phyloP scores from a whole-genome alignment of 768 basidiomycete species.

The Leccinum broughii region DNA sequence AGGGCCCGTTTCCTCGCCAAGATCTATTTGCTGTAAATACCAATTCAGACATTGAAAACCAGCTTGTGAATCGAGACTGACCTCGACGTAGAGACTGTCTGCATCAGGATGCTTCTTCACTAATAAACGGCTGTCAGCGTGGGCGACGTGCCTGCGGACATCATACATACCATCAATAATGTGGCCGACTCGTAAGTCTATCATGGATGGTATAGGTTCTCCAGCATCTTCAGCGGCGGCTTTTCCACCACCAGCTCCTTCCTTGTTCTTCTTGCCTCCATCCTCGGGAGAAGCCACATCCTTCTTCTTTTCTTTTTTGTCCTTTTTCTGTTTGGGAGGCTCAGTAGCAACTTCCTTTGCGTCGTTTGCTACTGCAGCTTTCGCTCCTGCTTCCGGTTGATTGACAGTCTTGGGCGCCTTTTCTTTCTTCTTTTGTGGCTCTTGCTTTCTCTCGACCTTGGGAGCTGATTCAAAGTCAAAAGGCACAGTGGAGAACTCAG shows the following conservation, averaged over 20 bases:
- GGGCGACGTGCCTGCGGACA: background rate
- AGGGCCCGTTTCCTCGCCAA: conserved; percentile 93
- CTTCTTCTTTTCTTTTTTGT: conserved; percentile 56
- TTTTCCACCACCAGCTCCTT: conserved; percentile 31
- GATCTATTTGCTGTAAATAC: conserved; percentile 80
- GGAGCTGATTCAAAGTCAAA: conserved; percentile 82
- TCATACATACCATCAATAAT: conserved; percentile 87
- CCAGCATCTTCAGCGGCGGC: conserved; percentile 59
- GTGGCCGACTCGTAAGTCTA: conserved; percentile 92
- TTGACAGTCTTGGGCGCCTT: conserved; percentile 45
- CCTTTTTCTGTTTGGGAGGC: conserved; percentile 30
- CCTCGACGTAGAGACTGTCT: conserved; percentile 96
- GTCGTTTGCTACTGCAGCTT: conserved; percentile 31
- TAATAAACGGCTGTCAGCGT: conserved; percentile 33
- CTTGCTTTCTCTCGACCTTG: conserved; percentile 66
- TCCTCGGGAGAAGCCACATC: conserved; percentile 44
- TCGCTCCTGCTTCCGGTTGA: conserved; percentile 26
- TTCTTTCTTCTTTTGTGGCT: conserved; percentile 77
- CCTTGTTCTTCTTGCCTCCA: conserved; percentile 44
- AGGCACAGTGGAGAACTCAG: conserved; percentile 54
- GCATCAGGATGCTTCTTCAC: conserved; percentile 97
- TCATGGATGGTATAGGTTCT: conserved; percentile 93
- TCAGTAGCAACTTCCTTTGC: conserved; percentile 41
- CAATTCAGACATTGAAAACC: background rate
- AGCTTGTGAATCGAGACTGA: conserved; percentile 27